These are phyloP conservation scores for Phaeosphaeria sp. DNA, from an alignment of 2,329 filamentous ascomycete species.

Conservation along the genomic window DNA sequence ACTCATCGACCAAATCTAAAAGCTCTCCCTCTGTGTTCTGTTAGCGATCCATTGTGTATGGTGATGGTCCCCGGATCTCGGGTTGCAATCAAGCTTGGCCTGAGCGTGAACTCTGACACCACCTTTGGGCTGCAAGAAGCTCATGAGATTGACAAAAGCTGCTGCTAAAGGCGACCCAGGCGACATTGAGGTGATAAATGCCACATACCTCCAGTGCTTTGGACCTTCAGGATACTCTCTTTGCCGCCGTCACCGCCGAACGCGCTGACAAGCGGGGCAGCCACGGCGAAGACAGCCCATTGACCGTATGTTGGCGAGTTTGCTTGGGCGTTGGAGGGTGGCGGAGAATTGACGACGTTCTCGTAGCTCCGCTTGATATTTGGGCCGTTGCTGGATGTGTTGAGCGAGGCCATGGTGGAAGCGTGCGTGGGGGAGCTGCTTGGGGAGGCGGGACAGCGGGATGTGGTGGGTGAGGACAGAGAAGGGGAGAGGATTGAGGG, in stretches of 20 bases:
- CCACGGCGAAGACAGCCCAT: slow-evolving; percentile 94
- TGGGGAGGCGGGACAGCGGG: slow-evolving; percentile 2
- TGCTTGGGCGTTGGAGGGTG: slow-evolving; percentile 63
- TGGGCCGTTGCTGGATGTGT: slow-evolving; percentile 61
- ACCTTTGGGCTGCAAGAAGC: not conserved
- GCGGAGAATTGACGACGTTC: slow-evolving; percentile 67
- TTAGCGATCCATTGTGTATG: slow-evolving; percentile 29
- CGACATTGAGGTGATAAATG: not conserved
- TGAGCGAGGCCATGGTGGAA: slow-evolving; percentile 75
- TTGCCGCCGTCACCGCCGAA: slow-evolving; percentile 87
- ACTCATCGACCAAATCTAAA: slow-evolving; percentile 88
- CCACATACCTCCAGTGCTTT: slow-evolving; percentile 81
- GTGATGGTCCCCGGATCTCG: not conserved
- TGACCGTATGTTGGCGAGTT: slow-evolving; percentile 83
- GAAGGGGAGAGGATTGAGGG: slow-evolving; percentile 5
- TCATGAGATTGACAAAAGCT: not conserved
- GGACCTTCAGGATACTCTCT: slow-evolving; percentile 94
- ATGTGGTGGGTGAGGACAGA: slow-evolving; percentile 1
- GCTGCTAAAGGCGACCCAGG: not conserved
- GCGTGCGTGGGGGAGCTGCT: slow-evolving; percentile 17
- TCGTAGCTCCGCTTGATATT: slow-evolving; percentile 67
- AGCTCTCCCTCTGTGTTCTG: slow-evolving; percentile 79
- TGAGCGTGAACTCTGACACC: slow-evolving; percentile 20
- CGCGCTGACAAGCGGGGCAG: slow-evolving; percentile 88
- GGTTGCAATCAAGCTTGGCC: not conserved